phyloP scores from a whole-genome alignment of 2,329 filamentous ascomycete species.

The Sclerotinia trifoliorum region DNA sequence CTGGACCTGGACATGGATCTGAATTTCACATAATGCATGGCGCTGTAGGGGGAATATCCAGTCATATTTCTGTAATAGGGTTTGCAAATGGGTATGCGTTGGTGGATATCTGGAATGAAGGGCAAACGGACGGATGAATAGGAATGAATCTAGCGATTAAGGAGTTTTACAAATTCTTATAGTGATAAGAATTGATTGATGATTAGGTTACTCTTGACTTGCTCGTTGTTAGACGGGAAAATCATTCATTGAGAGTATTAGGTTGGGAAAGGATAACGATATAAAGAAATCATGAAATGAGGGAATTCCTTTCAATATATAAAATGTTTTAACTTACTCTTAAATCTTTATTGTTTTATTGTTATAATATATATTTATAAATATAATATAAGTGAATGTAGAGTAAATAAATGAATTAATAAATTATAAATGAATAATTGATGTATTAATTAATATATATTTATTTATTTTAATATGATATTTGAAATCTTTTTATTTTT shows the following conservation, averaged over 20 bases:
- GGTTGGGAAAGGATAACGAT: neutral
- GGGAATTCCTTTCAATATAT: conserved; percentile 2
- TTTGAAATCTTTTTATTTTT: too few relatives aligned
- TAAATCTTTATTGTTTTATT: neutral
- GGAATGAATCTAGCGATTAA: neutral
- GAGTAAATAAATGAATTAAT: too few relatives aligned
- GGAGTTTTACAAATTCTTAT: neutral
- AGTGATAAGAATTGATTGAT: neutral
- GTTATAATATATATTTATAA: neutral
- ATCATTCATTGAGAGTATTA: neutral
- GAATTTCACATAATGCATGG: conserved; percentile 4
- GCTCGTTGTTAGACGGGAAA: neutral
- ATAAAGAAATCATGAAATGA: neutral
- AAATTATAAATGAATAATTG: too few relatives aligned
- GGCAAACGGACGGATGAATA: neutral
- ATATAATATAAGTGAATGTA: neutral
- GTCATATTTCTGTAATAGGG: neutral
- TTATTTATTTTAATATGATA: too few relatives aligned
- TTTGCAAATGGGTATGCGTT: conserved; percentile 11
- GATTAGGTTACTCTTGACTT: neutral
- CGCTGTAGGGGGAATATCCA: conserved; percentile 12
- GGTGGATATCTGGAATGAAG: neutral
- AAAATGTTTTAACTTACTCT: neutral
- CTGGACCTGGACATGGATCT: conserved; percentile 12
- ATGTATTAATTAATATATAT: too few relatives aligned